Conservation (phyloP, 192 early-diverging fungal species). For the Mortierella alpina region DNA sequence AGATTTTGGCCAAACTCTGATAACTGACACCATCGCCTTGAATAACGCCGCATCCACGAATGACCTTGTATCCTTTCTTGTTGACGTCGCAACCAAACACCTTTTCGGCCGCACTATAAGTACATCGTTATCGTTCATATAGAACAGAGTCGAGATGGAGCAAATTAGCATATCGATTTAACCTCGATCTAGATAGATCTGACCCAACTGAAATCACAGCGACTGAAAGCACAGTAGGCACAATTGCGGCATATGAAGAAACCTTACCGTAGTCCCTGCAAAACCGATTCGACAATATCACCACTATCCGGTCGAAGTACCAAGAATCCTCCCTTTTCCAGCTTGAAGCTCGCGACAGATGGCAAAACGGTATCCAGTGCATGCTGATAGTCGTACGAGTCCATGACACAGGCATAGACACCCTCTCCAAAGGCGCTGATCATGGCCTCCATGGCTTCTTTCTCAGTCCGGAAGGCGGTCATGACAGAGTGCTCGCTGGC, state of each 20-base stretch:
- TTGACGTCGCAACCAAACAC: slow-evolving; percentile 79
- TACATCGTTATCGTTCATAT: neutral
- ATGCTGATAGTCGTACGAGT: slow-evolving; percentile 85
- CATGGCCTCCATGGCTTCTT: slow-evolving; percentile 74
- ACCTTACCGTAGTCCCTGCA: slow-evolving; percentile 73
- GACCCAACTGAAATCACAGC: too few species aligned
- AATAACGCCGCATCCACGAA: slow-evolving; percentile 79
- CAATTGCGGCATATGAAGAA: too few species aligned
- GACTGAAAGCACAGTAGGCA: too few species aligned
- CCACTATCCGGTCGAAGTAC: slow-evolving; percentile 90
- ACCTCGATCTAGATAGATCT: neutral
- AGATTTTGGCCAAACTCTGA: slow-evolving; percentile 62
- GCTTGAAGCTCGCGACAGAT: slow-evolving; percentile 70
- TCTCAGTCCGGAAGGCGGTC: slow-evolving; percentile 78
- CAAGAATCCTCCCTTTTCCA: slow-evolving; percentile 81
- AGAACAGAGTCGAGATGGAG: neutral
- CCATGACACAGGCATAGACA: slow-evolving; percentile 90
- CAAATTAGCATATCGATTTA: neutral
- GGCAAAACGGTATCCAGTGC: slow-evolving; percentile 83
- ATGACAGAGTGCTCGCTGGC: slow-evolving; percentile 95
- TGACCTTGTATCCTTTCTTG: slow-evolving; percentile 81
- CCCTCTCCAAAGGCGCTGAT: slow-evolving; percentile 78
- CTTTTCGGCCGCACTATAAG: slow-evolving; percentile 70
- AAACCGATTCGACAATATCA: slow-evolving; percentile 79
- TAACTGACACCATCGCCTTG: slow-evolving; percentile 87